Evolutionary conservation across 495 filamentous ascomycete species (phyloP).

Genomic region (Penicillium desertorum): DNA sequence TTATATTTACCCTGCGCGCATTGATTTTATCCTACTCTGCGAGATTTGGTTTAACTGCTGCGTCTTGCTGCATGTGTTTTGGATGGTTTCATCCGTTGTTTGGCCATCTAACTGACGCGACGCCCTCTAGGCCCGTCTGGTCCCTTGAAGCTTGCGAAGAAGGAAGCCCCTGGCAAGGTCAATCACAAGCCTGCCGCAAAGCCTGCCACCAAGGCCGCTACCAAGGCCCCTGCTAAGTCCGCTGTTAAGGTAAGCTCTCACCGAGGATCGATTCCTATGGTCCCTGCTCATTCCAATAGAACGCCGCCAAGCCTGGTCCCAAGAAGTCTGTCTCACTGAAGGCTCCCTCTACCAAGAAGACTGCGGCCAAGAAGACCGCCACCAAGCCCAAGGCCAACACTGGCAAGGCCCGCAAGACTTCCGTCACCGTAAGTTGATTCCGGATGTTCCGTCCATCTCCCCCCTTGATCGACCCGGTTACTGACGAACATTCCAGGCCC

Average conservation of each 20-base stretch:
- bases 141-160: conserved; percentile 95
- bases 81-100: conserved; percentile 6
- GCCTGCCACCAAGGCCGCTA: conserved; percentile 33
- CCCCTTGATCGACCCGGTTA: conserved; percentile 1
- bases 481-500: conserved; percentile 43
- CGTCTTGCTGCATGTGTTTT: conserved; percentile 12
- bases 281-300: conserved; percentile 38
- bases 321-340: conserved; percentile 37
- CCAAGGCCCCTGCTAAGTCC: conserved; percentile 52
- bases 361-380: conserved; percentile 42
- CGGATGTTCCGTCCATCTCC: neutral
- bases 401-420: conserved; percentile 54
- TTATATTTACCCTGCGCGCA: conserved; percentile 3
- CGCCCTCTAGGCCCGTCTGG: conserved; percentile 72
- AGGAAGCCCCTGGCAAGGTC: conserved; percentile 46
- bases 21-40: conserved; percentile 3
- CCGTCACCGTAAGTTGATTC: conserved; percentile 42
- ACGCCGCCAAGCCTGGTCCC: conserved; percentile 34
- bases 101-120: conserved; percentile 40
- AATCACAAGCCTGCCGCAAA: conserved; percentile 52
- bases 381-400: conserved; percentile 51
- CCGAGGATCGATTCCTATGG: neutral
- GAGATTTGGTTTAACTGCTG: neutral
- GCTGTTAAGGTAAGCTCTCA: conserved; percentile 45
- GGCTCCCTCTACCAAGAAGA: conserved; percentile 44